Evolutionary conservation across 1,284 basidiomycete species (phyloP), one percentile per base, ranked within the genome.

Genomic region (Microbotryum saponariae): DNA sequence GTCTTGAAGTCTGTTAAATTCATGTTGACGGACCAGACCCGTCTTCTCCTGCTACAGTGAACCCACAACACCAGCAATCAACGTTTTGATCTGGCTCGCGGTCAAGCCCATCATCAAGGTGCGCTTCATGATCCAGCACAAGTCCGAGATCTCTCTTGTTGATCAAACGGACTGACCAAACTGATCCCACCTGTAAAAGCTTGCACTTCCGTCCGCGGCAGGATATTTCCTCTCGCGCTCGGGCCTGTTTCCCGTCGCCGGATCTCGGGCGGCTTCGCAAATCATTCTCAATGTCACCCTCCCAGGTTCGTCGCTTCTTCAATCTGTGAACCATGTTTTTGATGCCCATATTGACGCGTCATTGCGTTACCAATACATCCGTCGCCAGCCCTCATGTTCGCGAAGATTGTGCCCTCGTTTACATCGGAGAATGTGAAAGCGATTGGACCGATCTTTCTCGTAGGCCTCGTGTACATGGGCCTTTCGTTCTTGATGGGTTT

Each of bases 361-460:
- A 21, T 58, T 8, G n/a, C 61, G 2, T 50, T 59, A 45, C 37
- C 60, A 80, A 88, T 87, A 68, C 79, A 89, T 61, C 31, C 82
- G 0, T 71, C 86, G 1, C 88, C 88, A 3, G 81, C 81, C 61
- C 79, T 90, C 14, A 78, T 89, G 76, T 89, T 90, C 73, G 84
- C 84, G 2, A 87, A 85, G 66, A 87, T 90, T 64, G 81, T 89
- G 0, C 82, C 86, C 0, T 82, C 87, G 0, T 88, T 91, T 68
- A 83, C 79, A 2, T 71, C 80, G 0, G 79, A 85, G 27, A 89
- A 88, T 68, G 78, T 87, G 42, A 33, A 49, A 27, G 81, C 83
- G 2, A 76, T 89, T 48, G 87, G 88, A 79, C 69, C 73, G 12
- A 65, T 77, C 27, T 61, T 69, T 20, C 44, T 76, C 10, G 56